Evolutionary conservation across 768 basidiomycete species (phyloP).

Genomic region (Suillus plorans): DNA sequence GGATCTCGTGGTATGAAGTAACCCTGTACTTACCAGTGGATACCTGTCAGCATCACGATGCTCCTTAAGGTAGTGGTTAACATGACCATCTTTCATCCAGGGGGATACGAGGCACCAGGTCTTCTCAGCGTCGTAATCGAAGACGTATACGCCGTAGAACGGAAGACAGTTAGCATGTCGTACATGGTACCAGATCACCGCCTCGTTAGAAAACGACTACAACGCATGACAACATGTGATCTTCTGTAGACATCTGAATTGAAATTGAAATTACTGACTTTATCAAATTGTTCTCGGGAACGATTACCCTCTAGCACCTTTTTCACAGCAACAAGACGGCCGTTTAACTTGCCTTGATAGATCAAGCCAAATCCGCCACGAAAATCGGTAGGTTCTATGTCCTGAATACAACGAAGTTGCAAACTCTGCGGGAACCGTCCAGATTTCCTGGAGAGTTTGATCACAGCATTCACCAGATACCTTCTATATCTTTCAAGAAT

Average conservation of each 20-base stretch:
- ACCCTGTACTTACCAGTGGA: slow-evolving; percentile 29
- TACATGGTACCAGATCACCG: slow-evolving; percentile 34
- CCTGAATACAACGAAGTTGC: slow-evolving; percentile 10
- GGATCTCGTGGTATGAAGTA: neutral
- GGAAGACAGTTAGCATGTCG: slow-evolving; percentile 37
- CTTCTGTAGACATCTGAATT: neutral
- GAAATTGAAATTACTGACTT: slow-evolving; percentile 17
- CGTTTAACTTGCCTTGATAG: slow-evolving; percentile 16
- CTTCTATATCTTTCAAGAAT: slow-evolving; percentile 20
- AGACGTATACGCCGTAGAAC: slow-evolving; percentile 31
- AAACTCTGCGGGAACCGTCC: slow-evolving; percentile 19
- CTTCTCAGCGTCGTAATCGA: slow-evolving; percentile 3
- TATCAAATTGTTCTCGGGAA: slow-evolving; percentile 8
- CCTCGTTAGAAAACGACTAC: slow-evolving; percentile 31
- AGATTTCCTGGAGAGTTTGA: slow-evolving; percentile 20
- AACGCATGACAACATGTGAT: neutral
- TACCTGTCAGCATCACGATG: slow-evolving; percentile 25
- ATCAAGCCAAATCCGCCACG: slow-evolving; percentile 24
- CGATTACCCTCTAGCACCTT: neutral
- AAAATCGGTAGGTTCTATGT: slow-evolving; percentile 11
- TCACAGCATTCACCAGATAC: slow-evolving; percentile 16
- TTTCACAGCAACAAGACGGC: slow-evolving; percentile 32
- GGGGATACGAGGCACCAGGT: slow-evolving; percentile 35
- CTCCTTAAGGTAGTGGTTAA: slow-evolving; percentile 28
- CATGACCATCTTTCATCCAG: slow-evolving; percentile 37